Base-by-base conservation (phyloP, 2,329 filamentous ascomycete species). In the Colletotrichum lini region DNA sequence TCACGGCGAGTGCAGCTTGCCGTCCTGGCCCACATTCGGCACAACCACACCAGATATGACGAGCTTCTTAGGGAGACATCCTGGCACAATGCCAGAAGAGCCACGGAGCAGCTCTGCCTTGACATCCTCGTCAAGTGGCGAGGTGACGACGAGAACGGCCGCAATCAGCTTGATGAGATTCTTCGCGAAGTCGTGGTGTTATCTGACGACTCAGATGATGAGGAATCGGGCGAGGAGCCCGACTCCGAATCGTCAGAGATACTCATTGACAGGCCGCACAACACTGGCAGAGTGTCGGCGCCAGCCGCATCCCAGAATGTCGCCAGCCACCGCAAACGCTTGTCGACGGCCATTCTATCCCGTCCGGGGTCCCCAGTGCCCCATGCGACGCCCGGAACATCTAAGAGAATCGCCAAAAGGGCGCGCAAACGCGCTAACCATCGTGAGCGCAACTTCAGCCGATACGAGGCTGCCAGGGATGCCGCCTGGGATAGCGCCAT, bases 101-200 rank as follows among this genome's bases (percentile, higher is more conserved):
- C 86, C 50, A 89, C 92, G 54, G 89, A 92, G 75, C 80, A 84
- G 42, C 81, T 90, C 16, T 92, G 90, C 73, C 82, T 92, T 56
- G 90, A 92, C 74, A 84, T 90, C 64, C 87, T 92, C 79, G 87
- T 92, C 84, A 92, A 92, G 87, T 92, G 90, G 90, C 90, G 90
- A 82, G 90, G 90, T 66, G 90, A 92, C 75, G 90, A 92, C 78
- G 90, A 92, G 78, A 92, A 87, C 21, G 90, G 90, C 35, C 88
- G 90, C 59, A 90, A 92, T 75, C 89, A 92, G 78, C 84, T 92
- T 18, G 90, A 92, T 70, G 90, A 92, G 77, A 91, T 92, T 68
- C 82, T 92, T 44, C 85, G 89, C 61, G 90, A 92, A 79, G 89
- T 92, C 13, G 88, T 92, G 64, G 87, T 92, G 75, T 91, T 92